Evolutionary conservation across 768 basidiomycete species (phyloP), one percentile per base, ranked within the genome.

Genomic region (Phallus indusiatus): DNA sequence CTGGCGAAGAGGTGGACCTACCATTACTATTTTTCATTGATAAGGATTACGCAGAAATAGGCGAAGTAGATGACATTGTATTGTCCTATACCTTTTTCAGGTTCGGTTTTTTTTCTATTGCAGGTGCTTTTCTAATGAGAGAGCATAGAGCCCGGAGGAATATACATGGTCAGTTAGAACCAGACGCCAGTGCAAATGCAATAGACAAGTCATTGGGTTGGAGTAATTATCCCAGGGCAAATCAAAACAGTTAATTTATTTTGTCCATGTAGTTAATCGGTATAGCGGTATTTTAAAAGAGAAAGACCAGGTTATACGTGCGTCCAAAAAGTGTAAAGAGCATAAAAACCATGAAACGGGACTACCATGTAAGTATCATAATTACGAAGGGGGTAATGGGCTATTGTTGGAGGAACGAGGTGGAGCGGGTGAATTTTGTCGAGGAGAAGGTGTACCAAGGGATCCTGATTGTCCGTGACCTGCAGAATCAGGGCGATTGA

Each of bases 21-120:
- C 96, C 96, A 2, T 79, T 99, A 18, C 81, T 99, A 58, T 99
- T 99, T 76, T 99, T 99, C 77, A 95, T 99, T 65, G 96, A 99
- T 76, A 90, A 92, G 64, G 96, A 98, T 69, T 85, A 96, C 56
- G 76, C 94, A 37, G 94, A 99, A 48, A 90, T 94, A 73, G 79
- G 84, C 62, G 84, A 86, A 64, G 79, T 99, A 12, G 87, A 95
- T 64, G 91, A 97, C 67, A 78, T 98, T 20, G 93, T 98, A 0
- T 70, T 99, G 56, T 94, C 90, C 21, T 99, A 99, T 71, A 99
- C 96, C 0, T 99, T 99, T 75, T 99, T 99, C 82, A 82, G 85
- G 94, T 93, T 65, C 74, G 56, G 28, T 20, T 56, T 11, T n/a
- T 24, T 56, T 17, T 16, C 52, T 8, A 21, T 51, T 24, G 21